Evolutionary conservation across 2,329 filamentous ascomycete genomes (phyloP), one percentile per base, ranked within the genome.

Genomic region (Polychaeton citri): DNA sequence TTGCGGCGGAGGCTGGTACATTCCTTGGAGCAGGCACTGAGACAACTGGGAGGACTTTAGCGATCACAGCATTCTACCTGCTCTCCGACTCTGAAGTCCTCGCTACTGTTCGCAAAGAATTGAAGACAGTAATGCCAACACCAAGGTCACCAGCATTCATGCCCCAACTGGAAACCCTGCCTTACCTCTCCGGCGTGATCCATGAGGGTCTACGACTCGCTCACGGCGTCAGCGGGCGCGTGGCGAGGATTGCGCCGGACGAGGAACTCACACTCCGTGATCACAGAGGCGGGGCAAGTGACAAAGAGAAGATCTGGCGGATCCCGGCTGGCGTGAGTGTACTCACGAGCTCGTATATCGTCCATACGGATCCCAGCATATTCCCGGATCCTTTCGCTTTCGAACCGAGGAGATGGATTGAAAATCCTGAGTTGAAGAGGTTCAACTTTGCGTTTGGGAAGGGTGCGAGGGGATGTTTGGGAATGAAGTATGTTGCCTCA

Each of bases 1-100:
- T 53, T 5, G 44, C 57, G 26, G 59, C 66, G 13, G 65, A 68
- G 49, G 58, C 56, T 1, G 55, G 61, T 40, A 56, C 59, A 0
- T 49, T 69, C 37, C 52, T 68, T 39, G 65, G 65, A 40, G 66
- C 57, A 3, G 66, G 65, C 12, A 54, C 54, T 12, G 62, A 68
- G 39, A 69, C 65, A 0, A 57, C 59, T 6, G 63, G 57, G 1
- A 59, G 58, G 26, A 52, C 63, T 3, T 42, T 66, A 7, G 59
- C 59, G 46, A 42, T 62, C 6, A 63, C 61, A 1, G 53, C 54
- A 5, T 66, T 58, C 41, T 50, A 65, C 34, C 36, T 68, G 21
- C 48, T 66, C 8, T 48, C 58, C 19, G 40, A 57, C 3, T 54
- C 57, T 1, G 44, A 49, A 1, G 41, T 58, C 13, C 41, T 58